Base-by-base conservation (phyloP, 2,329 filamentous ascomycete genomes). In the Leptographium radiaticola region DNA sequence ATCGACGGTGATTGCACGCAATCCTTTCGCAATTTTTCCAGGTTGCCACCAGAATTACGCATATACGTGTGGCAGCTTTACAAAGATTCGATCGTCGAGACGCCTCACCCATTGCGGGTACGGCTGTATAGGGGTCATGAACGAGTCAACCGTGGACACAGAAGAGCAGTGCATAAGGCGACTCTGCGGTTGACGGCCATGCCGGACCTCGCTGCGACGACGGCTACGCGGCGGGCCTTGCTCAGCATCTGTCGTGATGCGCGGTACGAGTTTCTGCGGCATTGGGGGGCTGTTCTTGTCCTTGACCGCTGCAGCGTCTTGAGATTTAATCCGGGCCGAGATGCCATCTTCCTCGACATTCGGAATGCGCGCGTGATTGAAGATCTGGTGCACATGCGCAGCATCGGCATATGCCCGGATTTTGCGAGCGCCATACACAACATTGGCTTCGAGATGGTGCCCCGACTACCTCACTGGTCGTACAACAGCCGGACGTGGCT, bases 391-490 rank as follows among this genome's bases (percentile, higher is more conserved):
- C 5, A 2, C 2, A 51, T 56, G 15, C 49, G 38, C 5, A 15
- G 12, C 16, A 2, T 20, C 1, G 34, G 34, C 25, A 34, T 47
- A 4, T n/a, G 44, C 4, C 59, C 57, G 6, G 54, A 31, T 2
- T 60, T 60, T 40, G 52, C 54, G 0, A 12, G 31, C 3, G 33
- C 44, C 7, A 56, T 60, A 6, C 50, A 54, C 10, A 57, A 60
- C 43, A 13, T 60, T 9, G 59, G 50, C 18, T 52, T 60, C 11
- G 59, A 59, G n/a, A 60, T 60, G 59, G 51, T 45, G 34, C 59
- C 59, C 16, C 56, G 43, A 11, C 31, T 56, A 25, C 59, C 59
- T 4, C 53, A 57, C 13, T 59, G 58, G 59, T 53, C 56, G 38
- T 15, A 46, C 6, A 46, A 45, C n/a, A 47, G 47, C 44, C 52